These are phyloP conservation scores for Ambrosiella beaveri DNA, from an alignment of 2,329 filamentous ascomycete genomes.

Conservation along the genomic window DNA sequence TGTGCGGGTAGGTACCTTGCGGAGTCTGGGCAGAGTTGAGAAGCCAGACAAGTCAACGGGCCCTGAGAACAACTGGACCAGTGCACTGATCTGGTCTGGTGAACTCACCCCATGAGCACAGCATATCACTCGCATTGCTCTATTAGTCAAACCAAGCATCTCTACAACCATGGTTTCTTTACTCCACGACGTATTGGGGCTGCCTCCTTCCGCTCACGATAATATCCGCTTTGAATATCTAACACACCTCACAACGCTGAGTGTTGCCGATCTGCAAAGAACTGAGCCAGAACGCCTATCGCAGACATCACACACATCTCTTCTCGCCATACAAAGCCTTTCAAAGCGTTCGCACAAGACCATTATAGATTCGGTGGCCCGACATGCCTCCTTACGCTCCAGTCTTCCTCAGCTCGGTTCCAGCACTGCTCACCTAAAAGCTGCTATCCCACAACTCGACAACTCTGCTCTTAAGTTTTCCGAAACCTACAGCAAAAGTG, in stretches of 20 bases:
- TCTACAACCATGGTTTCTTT: slow-evolving; percentile 22
- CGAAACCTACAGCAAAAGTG: slow-evolving; percentile 59
- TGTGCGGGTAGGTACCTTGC: slow-evolving; percentile 7
- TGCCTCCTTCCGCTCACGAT: slow-evolving; percentile 23
- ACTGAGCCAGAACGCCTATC: slow-evolving; percentile 66
- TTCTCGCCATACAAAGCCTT: slow-evolving; percentile 69
- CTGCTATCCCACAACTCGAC: slow-evolving; percentile 64
- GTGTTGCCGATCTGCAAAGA: slow-evolving; percentile 52
- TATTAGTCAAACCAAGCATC: neutral
- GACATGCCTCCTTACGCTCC: slow-evolving; percentile 55
- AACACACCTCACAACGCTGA: slow-evolving; percentile 56
- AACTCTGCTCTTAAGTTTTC: slow-evolving; percentile 65
- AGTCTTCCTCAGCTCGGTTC: slow-evolving; percentile 53
- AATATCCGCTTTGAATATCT: slow-evolving; percentile 52
- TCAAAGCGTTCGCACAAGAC: slow-evolving; percentile 78
- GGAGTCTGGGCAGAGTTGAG: neutral
- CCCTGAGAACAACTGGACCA: slow-evolving; percentile 1
- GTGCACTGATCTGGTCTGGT: neutral
- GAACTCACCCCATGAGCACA: slow-evolving; percentile 1
- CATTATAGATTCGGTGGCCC: slow-evolving; percentile 64
- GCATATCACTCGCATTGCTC: neutral
- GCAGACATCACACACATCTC: slow-evolving; percentile 61
- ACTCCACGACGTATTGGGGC: slow-evolving; percentile 21
- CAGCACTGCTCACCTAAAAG: slow-evolving; percentile 48
- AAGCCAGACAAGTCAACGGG: neutral